These are phyloP conservation scores for Oryza punctata DNA, from an alignment of 176 grass and related monocot genomes.

Conservation along the genomic window DNA sequence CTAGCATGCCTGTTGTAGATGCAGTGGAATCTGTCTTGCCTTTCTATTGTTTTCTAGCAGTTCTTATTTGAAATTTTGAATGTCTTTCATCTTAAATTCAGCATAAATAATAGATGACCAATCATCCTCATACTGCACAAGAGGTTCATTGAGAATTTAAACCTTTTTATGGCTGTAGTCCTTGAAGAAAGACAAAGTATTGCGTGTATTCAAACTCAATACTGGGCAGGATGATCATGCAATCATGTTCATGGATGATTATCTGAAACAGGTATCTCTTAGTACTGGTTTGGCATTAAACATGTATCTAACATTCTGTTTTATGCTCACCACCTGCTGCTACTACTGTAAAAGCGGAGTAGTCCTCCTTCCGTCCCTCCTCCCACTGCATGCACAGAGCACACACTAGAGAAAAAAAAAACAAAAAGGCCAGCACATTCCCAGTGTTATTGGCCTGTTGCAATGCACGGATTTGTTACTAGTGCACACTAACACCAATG, in stretches of 20 bases:
- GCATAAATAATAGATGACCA: background rate
- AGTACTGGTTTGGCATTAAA: background rate
- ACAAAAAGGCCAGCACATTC: too few relatives aligned
- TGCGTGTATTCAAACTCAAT: conserved; percentile 81
- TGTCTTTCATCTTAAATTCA: background rate
- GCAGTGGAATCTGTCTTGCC: conserved; percentile 3
- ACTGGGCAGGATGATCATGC: conserved; percentile 91
- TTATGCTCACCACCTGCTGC: background rate
- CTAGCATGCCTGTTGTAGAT: background rate
- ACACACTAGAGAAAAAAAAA: too few relatives aligned
- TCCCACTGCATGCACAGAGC: too few relatives aligned
- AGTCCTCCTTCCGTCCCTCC: too few relatives aligned
- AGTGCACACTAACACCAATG: background rate
- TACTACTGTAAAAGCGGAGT: too few relatives aligned
- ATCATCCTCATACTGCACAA: background rate
- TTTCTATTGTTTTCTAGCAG: conserved; percentile 25
- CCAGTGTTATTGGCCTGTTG: too few relatives aligned
- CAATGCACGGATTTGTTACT: too few relatives aligned
- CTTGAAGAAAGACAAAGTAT: conserved; percentile 67
- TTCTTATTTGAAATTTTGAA: background rate
- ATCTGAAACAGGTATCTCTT: conserved; percentile 69
- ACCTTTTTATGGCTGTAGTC: conserved; percentile 45
- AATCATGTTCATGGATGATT: conserved; percentile 91
- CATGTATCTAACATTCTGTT: background rate
- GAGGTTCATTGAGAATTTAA: background rate